Conservation (phyloP, 306 rosid species). For the Phaseolus lunatus region DNA sequence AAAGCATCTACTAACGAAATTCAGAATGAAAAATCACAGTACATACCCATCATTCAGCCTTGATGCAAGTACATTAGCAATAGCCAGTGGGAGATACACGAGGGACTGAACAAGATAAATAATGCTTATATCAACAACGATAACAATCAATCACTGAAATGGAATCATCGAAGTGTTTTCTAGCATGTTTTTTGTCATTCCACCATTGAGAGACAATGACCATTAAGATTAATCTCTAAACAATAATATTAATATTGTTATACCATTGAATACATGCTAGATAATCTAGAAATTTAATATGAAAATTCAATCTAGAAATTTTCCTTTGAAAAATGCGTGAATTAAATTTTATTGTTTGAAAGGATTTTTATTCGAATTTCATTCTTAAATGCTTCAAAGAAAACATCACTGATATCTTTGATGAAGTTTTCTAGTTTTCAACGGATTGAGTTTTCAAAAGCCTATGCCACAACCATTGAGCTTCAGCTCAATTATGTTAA, state of each 20-base stretch:
- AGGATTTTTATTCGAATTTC: neutral
- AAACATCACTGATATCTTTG: neutral
- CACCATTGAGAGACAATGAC: neutral
- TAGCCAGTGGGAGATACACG: slow-evolving; percentile 83
- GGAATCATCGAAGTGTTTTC: slow-evolving; percentile 18
- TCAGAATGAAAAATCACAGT: slow-evolving; percentile 33
- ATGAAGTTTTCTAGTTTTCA: neutral
- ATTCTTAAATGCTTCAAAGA: neutral
- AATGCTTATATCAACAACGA: slow-evolving; percentile 31
- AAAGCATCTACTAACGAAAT: neutral
- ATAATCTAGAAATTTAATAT: neutral
- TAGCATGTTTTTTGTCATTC: neutral
- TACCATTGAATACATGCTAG: neutral
- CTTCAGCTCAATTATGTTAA: neutral
- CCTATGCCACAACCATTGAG: neutral
- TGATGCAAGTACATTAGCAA: slow-evolving; percentile 88
- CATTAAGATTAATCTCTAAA: slow-evolving; percentile 10
- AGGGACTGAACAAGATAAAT: slow-evolving; percentile 66
- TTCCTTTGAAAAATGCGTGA: neutral
- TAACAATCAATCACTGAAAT: neutral
- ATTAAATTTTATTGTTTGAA: neutral
- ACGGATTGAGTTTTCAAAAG: neutral
- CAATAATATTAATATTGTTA: neutral
- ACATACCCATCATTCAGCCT: slow-evolving; percentile 87
- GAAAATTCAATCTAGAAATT: neutral